A percentile compares a stretch with the other conserved stretches of the same genome.
phyloP scores from a whole-genome alignment of 306 rosid species.

The Oemleria cerasiformis region DNA sequence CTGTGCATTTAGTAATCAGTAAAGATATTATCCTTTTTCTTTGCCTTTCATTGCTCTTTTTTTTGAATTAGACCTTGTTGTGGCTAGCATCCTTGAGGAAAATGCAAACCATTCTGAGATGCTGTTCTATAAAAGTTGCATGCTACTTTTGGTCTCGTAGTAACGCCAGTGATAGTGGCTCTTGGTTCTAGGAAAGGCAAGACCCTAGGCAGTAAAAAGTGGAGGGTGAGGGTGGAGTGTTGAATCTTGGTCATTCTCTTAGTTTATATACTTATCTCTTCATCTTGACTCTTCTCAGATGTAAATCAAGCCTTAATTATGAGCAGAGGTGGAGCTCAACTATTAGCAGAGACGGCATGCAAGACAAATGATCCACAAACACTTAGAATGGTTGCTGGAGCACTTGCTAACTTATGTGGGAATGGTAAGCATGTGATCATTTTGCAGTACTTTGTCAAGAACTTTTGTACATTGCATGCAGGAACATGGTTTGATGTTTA shows the following conservation, averaged over 20 bases:
- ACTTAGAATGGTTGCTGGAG: conserved; percentile 73
- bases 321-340: conserved; percentile 60
- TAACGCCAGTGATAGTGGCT: neutral
- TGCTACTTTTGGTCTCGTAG: neutral
- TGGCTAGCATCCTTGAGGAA: neutral
- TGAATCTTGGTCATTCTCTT: neutral
- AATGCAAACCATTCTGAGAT: neutral
- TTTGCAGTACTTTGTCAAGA: neutral
- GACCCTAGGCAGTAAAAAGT: neutral
- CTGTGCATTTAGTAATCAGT: neutral
- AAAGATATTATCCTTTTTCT: neutral
- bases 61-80: neutral
- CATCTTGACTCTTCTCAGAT: conserved; percentile 36
- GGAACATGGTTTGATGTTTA: neutral
- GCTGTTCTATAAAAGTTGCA: neutral
- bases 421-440: conserved; percentile 41
- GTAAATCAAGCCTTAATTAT: conserved; percentile 51
- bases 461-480: neutral
- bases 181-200: neutral
- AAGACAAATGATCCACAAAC: conserved; percentile 60
- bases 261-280: neutral
- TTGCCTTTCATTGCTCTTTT: neutral
- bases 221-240: neutral
- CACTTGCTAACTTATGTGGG: conserved; percentile 77
- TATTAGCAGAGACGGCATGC: conserved; percentile 48